Evolutionary conservation across 179 eudicot species (phyloP), one percentile per base, ranked within the genome.

Genomic region (Nepenthes alata): DNA sequence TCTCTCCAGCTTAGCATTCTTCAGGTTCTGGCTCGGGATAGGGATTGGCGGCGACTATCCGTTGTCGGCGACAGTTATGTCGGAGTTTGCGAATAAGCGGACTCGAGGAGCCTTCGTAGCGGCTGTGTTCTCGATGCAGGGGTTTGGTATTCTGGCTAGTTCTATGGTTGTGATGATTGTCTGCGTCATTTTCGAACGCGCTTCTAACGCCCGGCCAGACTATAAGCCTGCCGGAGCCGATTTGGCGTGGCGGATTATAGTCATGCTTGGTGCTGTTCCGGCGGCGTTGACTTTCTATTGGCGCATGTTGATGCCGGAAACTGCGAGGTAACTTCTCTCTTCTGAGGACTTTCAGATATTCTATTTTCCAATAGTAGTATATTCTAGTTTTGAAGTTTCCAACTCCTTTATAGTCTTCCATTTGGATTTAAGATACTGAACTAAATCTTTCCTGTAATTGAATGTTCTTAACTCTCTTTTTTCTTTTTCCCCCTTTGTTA

Each of bases 241-340:
- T 55, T 51, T 81, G 74, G 84, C 80, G 0, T 84, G 89, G 89
- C 64, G 89, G 72, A 11, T 84, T 7, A 79, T 84, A 37, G 72
- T 84, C 11, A 81, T 81, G 79, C 37, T 84, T 44, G 89, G 89
- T 12, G 77, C 84, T 3, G 61, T 84, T 35, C 89, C 86, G 10
- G 89, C 84, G 11, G 78, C 60, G 5, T 14, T 81, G 69, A 84
- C 89, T 7, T 79, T 63, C 62, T 84, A 81, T 53, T 84, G 89
- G 89, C 86, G 86, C 25, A 79, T 84, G 86, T 69, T 47, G 81
- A 81, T 81, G 86, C 89, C 89, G 0, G 89, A 84, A 65, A 84
- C 86, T 1, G 82, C 89, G 48, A 78, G 88, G 88, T 83, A 47
- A 7, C 10, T 14, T 1, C 45, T 4, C 45, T 7, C 45, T 41